These are phyloP conservation scores for Ceratocystiopsis brevicomis DNA, from an alignment of 2,329 filamentous ascomycete genomes.

Conservation along the genomic window DNA sequence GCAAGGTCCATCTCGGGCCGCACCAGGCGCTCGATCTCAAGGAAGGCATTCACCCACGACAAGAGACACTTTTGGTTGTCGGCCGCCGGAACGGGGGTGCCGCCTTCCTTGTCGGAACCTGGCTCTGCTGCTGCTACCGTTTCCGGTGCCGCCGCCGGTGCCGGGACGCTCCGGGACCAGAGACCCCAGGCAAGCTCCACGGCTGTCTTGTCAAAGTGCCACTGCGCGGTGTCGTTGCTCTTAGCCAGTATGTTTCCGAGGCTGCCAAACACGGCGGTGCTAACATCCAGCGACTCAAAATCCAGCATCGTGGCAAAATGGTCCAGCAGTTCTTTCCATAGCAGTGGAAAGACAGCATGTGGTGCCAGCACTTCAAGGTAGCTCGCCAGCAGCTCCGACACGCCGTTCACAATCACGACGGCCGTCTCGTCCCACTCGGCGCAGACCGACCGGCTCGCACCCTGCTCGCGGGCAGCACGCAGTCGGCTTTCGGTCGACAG, in stretches of 20 bases:
- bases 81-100: conserved; percentile 22
- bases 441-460: conserved; percentile 22
- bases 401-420: conserved; percentile 53
- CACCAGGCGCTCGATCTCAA: conserved; percentile 62
- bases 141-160: conserved; percentile 18
- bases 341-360: conserved; percentile 45
- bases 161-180: conserved; percentile 49
- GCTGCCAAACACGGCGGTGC: conserved; percentile 51
- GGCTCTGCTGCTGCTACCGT: neutral
- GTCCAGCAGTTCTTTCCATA: conserved; percentile 57
- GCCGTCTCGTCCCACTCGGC: conserved; percentile 57
- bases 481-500: conserved; percentile 46
- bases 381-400: conserved; percentile 53
- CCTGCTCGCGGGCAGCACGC: conserved; percentile 17
- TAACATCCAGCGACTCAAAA: conserved; percentile 48
- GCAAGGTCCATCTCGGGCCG: conserved; percentile 41
- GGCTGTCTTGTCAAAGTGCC: conserved; percentile 29
- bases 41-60: conserved; percentile 61
- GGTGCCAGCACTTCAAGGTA: conserved; percentile 56
- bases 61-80: conserved; percentile 69
- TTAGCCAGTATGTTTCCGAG: conserved; percentile 42
- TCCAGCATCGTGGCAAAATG: conserved; percentile 48
- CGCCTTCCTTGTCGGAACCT: neutral
- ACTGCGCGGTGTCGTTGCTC: conserved; percentile 23
- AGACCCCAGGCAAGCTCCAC: conserved; percentile 47